Conservation (phyloP, 78 protist species). For the Mastigamoeba balamuthi region DNA sequence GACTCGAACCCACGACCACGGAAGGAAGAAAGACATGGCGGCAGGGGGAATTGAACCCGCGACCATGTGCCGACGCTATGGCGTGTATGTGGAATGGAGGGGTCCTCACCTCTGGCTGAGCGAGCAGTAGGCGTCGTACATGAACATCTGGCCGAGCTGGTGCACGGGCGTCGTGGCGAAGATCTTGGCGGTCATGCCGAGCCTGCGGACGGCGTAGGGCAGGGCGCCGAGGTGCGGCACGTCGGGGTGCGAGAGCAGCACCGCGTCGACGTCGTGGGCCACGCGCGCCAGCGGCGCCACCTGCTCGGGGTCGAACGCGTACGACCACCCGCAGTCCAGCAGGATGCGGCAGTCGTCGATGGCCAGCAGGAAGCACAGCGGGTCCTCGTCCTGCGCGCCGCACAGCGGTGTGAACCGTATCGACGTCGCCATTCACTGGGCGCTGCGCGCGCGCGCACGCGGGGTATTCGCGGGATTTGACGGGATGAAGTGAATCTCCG, state of each 20-base stretch:
- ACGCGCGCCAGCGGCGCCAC: slow-evolving; percentile 26
- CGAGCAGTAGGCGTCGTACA: slow-evolving; percentile 62
- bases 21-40: no score
- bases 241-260: slow-evolving; percentile 80
- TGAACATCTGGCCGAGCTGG: slow-evolving; percentile 75
- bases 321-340: slow-evolving; percentile 90
- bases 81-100: no score
- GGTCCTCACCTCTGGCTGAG: background rate
- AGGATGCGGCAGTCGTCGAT: slow-evolving; percentile 77
- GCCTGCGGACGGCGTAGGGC: slow-evolving; percentile 52
- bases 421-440: no score
- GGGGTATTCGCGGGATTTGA: no score
- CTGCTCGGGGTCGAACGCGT: slow-evolving; percentile 18
- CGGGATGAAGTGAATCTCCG: no score
- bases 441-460: no score
- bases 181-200: slow-evolving; percentile 56
- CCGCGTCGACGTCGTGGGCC: slow-evolving; percentile 54
- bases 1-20: no score
- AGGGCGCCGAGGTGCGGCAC: slow-evolving; percentile 78
- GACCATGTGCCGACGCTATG: no score
- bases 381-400: no score
- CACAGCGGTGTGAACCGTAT: no score
- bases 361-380: slow-evolving; percentile 57
- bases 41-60: no score
- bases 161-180: slow-evolving; percentile 81